Evolutionary conservation across 2,329 filamentous ascomycete species (phyloP).

Genomic region (Microcyclospora tardicrescens): DNA sequence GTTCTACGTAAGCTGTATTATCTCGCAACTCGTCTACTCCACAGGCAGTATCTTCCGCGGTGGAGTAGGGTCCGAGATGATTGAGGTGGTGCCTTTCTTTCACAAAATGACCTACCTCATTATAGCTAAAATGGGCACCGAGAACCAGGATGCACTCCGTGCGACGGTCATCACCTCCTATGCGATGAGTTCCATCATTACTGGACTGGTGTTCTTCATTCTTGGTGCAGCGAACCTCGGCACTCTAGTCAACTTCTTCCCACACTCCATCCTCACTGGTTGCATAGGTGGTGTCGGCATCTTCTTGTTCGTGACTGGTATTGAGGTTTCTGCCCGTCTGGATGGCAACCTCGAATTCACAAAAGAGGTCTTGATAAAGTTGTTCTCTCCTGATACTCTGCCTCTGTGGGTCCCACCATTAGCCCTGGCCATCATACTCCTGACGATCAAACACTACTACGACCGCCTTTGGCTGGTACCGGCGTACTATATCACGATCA

Average conservation of each 20-base stretch:
- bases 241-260: constrained; percentile 92
- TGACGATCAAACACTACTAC: constrained; percentile 62
- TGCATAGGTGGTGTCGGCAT: constrained; percentile 96
- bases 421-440: constrained; percentile 59
- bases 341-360: constrained; percentile 77
- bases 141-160: constrained; percentile 73
- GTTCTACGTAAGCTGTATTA: constrained; percentile 95
- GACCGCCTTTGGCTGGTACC: constrained; percentile 78
- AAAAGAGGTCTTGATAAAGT: constrained; percentile 57
- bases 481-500: constrained; percentile 69
- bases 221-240: constrained; percentile 82
- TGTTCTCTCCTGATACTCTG: constrained; percentile 61
- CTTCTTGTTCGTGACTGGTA: constrained; percentile 81
- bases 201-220: constrained; percentile 78
- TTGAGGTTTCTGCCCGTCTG: constrained; percentile 84
- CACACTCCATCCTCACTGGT: constrained; percentile 86
- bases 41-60: constrained; percentile 80
- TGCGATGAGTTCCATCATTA: constrained; percentile 78
- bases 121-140: constrained; percentile 60
- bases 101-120: constrained; percentile 96
- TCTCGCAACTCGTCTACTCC: constrained; percentile 84
- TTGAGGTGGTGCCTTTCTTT: constrained; percentile 97
- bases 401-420: constrained; percentile 76
- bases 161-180: constrained; percentile 91
- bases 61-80: constrained; percentile 90